Evolutionary conservation across 2,329 filamentous ascomycete genomes (phyloP).

Genomic region (Exophiala alcalophila): DNA sequence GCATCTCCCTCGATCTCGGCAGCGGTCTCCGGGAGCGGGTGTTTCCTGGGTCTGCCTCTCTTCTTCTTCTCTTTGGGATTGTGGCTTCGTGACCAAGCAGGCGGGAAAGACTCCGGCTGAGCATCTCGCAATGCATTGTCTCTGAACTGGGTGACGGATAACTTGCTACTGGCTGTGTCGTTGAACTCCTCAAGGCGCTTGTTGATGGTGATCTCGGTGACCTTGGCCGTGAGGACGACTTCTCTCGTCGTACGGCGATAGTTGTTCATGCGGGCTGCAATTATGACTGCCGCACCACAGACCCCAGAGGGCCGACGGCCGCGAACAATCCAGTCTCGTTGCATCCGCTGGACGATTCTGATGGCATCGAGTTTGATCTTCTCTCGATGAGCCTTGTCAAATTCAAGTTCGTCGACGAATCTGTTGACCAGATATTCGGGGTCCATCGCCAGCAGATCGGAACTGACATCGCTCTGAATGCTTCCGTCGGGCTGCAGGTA

Average conservation of each 20-base stretch:
- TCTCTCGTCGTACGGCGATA: slow-evolving; percentile 89
- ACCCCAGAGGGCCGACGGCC: slow-evolving; percentile 90
- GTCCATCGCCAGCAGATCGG: slow-evolving; percentile 21
- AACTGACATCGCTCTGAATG: slow-evolving; percentile 45
- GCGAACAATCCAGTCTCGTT: slow-evolving; percentile 62
- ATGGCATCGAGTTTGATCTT: slow-evolving; percentile 86
- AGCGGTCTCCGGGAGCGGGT: slow-evolving; percentile 35
- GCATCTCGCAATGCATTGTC: slow-evolving; percentile 50
- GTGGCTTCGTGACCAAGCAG: slow-evolving; percentile 63
- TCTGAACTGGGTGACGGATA: slow-evolving; percentile 83
- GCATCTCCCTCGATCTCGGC: slow-evolving; percentile 49
- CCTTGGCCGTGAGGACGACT: slow-evolving; percentile 97
- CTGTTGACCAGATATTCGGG: slow-evolving; percentile 88
- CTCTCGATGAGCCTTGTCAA: slow-evolving; percentile 66
- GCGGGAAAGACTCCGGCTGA: slow-evolving; percentile 63
- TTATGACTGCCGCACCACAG: slow-evolving; percentile 88
- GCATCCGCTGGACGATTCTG: slow-evolving; percentile 32
- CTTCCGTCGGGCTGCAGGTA: slow-evolving; percentile 35
- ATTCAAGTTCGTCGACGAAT: slow-evolving; percentile 89
- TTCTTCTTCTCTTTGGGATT: slow-evolving; percentile 58
- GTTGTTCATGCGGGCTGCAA: slow-evolving; percentile 97
- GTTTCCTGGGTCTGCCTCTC: slow-evolving; percentile 35
- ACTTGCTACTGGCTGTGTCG: slow-evolving; percentile 73
- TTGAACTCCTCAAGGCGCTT: slow-evolving; percentile 91
- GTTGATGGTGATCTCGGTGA: slow-evolving; percentile 88